Evolutionary conservation across 805 yeast genomes (phyloP).

Genomic region (Spathaspora gorwiae): DNA sequence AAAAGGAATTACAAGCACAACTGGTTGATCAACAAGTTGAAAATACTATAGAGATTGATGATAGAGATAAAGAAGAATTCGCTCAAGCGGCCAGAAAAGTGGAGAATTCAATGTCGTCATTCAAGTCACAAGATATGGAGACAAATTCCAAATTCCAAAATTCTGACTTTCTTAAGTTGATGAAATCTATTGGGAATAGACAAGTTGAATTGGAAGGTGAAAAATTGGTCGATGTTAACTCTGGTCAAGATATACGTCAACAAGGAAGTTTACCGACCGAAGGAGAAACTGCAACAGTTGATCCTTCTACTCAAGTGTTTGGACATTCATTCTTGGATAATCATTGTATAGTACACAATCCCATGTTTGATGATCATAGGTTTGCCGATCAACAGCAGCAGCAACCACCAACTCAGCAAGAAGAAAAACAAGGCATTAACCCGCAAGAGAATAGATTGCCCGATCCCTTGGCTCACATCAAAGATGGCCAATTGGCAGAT

Average conservation of each 20-base stretch:
- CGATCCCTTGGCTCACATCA: constrained; percentile 41
- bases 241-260: constrained; percentile 32
- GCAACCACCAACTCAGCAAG: not conserved
- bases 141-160: constrained; percentile 29
- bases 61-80: constrained; percentile 30
- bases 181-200: constrained; percentile 34
- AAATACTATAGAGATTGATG: constrained; percentile 7
- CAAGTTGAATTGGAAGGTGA: constrained; percentile 38
- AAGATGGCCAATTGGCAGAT: constrained; percentile 32
- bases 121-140: constrained; percentile 12
- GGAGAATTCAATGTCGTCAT: constrained; percentile 18
- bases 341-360: not conserved
- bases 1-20: constrained; percentile 20
- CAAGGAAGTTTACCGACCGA: not conserved
- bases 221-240: constrained; percentile 25
- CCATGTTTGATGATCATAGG: not conserved
- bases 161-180: constrained; percentile 34
- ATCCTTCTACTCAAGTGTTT: too few relatives aligned
- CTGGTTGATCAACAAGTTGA: constrained; percentile 6
- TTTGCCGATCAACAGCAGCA: not conserved
- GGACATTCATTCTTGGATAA: not conserved
- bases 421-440: not conserved
- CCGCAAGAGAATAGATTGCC: constrained; percentile 25
- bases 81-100: constrained; percentile 38
- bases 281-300: not conserved